A percentile compares a stretch with the other conserved stretches of the same genome.
Evolutionary conservation across 164 flowering plant genomes (phyloP).

Genomic region (Brasenia schreberi): DNA sequence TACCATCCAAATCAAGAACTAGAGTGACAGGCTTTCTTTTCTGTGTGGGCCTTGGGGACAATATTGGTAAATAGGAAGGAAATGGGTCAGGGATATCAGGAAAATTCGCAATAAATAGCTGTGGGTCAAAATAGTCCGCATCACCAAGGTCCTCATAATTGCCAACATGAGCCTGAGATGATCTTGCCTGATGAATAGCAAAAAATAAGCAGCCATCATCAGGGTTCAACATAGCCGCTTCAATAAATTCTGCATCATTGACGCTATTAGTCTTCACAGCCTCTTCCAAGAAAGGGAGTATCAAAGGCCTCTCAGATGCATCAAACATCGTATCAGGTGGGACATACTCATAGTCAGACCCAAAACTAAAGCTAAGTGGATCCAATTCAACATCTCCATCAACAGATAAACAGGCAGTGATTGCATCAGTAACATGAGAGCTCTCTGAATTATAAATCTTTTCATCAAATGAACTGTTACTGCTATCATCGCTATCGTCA

Average conservation of each 20-base stretch:
- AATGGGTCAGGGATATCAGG: conserved; percentile 57
- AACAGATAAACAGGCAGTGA: conserved; percentile 27
- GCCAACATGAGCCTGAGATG: conserved; percentile 21
- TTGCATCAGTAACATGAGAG: conserved; percentile 56
- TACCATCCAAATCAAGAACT: conserved; percentile 99
- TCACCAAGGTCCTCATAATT: conserved; percentile 26
- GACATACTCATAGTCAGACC: conserved; percentile 29
- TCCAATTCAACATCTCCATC: conserved; percentile 28
- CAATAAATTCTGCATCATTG: conserved; percentile 20
- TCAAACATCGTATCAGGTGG: conserved; percentile 38
- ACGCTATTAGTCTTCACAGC: conserved; percentile 22
- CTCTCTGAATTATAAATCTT: conserved; percentile 57
- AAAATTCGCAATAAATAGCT: conserved; percentile 38
- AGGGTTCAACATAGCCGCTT: conserved; percentile 19
- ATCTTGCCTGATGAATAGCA: conserved; percentile 40
- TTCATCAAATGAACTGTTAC: conserved; percentile 30
- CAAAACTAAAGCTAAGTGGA: conserved; percentile 11
- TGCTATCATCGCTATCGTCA: conserved; percentile 44
- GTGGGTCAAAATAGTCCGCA: conserved; percentile 53
- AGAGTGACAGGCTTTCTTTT: conserved; percentile 57
- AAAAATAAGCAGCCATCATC: conserved; percentile 38
- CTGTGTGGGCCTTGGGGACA: conserved; percentile 26
- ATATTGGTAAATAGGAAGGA: conserved; percentile 23
- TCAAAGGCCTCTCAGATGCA: conserved; percentile 44
- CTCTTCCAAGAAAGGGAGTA: conserved; percentile 55